These are phyloP conservation scores for Athelia sp. DNA, from an alignment of 1,284 basidiomycete genomes.

Conservation along the genomic window DNA sequence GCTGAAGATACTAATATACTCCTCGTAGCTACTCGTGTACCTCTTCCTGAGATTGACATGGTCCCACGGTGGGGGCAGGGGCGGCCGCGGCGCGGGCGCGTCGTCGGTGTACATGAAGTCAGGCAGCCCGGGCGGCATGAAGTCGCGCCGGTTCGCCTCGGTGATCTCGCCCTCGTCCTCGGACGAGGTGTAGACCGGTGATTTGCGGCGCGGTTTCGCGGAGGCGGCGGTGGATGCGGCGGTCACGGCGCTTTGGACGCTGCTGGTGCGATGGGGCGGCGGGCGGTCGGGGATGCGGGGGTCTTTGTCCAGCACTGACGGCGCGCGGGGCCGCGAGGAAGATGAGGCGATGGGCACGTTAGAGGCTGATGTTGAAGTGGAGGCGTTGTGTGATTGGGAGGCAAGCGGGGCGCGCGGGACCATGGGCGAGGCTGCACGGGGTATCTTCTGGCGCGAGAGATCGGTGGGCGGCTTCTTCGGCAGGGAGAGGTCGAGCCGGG, in stretches of 20 bases:
- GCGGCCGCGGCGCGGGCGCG: not conserved
- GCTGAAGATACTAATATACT: not conserved
- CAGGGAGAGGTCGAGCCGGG: conserved; percentile 20
- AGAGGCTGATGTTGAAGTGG: conserved; percentile 9
- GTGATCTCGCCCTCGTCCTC: conserved; percentile 45
- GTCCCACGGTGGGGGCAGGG: not conserved
- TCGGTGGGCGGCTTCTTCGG: conserved; percentile 20
- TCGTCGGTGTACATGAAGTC: not conserved
- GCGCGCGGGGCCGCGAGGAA: conserved; percentile 3
- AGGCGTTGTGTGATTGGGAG: not conserved
- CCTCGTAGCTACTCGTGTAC: not conserved
- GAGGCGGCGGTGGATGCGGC: conserved; percentile 16
- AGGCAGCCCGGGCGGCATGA: not conserved
- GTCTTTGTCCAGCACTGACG: conserved; percentile 5
- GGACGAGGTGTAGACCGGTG: conserved; percentile 57
- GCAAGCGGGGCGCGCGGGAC: not conserved
- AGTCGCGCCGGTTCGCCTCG: conserved; percentile 6
- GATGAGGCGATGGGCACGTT: conserved; percentile 10
- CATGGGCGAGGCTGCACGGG: conserved; percentile 10
- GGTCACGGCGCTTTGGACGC: conserved; percentile 10
- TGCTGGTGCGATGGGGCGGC: conserved; percentile 13
- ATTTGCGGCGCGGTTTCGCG: conserved; percentile 32
- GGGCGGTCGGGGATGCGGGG: conserved; percentile 16
- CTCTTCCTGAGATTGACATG: not conserved
- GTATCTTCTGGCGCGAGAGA: conserved; percentile 11